A percentile compares a stretch with the other conserved stretches of the same genome.
Evolutionary conservation across 2,329 filamentous ascomycete species (phyloP).

Genomic region (Aspergillus candidus): DNA sequence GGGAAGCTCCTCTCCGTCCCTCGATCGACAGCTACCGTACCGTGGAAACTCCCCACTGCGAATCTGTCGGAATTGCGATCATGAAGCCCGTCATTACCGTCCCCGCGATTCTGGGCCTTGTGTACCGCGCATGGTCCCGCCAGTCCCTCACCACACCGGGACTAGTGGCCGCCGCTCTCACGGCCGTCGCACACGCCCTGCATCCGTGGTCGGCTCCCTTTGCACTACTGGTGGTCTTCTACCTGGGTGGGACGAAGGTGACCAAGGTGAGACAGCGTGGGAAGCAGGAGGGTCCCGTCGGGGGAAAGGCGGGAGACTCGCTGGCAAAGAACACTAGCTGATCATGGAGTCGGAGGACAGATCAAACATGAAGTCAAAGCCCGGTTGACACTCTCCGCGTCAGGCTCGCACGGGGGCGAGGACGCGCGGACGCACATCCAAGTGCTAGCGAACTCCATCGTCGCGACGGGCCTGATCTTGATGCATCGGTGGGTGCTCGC

Average conservation of each 20-base stretch:
- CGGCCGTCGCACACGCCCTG: conserved; percentile 74
- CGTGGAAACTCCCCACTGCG: too few relatives aligned
- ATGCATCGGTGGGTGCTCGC: conserved; percentile 44
- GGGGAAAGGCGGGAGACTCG: too few relatives aligned
- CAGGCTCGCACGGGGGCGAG: conserved; percentile 67
- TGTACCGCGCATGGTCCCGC: conserved; percentile 62
- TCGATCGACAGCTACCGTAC: too few relatives aligned
- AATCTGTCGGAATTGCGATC: neutral
- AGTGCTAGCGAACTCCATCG: conserved; percentile 81
- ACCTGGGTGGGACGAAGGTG: conserved; percentile 72
- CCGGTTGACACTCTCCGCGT: conserved; percentile 68
- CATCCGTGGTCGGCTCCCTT: conserved; percentile 96
- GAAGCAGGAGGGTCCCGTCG: too few relatives aligned
- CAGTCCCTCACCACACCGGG: conserved; percentile 74
- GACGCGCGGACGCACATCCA: conserved; percentile 78
- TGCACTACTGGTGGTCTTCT: conserved; percentile 74
- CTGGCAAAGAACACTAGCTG: neutral
- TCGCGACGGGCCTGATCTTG: conserved; percentile 62
- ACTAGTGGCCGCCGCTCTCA: conserved; percentile 64
- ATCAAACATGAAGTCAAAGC: conserved; percentile 85
- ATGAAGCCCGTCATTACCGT: conserved; percentile 43
- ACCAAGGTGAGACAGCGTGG: conserved; percentile 58
- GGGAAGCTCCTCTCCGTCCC: too few relatives aligned
- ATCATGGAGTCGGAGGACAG: conserved; percentile 35
- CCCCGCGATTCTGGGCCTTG: conserved; percentile 50